Conservation (phyloP, 257 asterid genomes). For the Gynochthodes officinalis region DNA sequence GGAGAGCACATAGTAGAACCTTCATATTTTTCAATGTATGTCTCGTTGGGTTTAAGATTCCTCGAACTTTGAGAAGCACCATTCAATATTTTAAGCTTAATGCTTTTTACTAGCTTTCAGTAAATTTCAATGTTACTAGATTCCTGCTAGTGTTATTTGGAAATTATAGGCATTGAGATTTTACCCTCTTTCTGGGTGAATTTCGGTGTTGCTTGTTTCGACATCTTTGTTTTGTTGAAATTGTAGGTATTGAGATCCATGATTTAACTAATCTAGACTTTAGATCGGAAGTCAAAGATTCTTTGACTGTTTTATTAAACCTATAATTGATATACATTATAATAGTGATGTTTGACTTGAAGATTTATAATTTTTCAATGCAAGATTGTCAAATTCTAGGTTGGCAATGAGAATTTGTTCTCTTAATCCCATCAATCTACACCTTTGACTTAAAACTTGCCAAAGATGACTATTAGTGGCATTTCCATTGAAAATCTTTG, state of each 20-base stretch:
- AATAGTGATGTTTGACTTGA: not conserved
- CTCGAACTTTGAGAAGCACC: not conserved
- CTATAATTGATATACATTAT: not conserved
- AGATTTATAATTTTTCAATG: not conserved
- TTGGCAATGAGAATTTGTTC: not conserved
- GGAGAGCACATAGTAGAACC: too few species aligned
- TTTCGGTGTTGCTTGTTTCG: not conserved
- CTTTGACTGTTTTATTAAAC: not conserved
- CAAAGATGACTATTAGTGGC: not conserved
- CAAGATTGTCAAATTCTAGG: conserved; percentile 13
- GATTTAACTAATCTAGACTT: not conserved
- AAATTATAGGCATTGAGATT: conserved; percentile 1
- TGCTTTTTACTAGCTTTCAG: too few species aligned
- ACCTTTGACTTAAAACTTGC: not conserved
- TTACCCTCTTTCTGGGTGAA: too few species aligned
- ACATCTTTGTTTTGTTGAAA: not conserved
- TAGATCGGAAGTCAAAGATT: conserved; percentile 2
- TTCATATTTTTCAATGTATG: not conserved
- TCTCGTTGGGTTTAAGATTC: not conserved
- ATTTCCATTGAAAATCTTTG: not conserved
- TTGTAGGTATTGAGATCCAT: conserved; percentile 9
- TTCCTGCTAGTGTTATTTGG: not conserved
- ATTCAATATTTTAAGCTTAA: not conserved
- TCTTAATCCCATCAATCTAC: not conserved
- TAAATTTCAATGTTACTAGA: not conserved